phyloP scores from a whole-genome alignment of 805 yeast genomes.

The Nematodospora valgi region DNA sequence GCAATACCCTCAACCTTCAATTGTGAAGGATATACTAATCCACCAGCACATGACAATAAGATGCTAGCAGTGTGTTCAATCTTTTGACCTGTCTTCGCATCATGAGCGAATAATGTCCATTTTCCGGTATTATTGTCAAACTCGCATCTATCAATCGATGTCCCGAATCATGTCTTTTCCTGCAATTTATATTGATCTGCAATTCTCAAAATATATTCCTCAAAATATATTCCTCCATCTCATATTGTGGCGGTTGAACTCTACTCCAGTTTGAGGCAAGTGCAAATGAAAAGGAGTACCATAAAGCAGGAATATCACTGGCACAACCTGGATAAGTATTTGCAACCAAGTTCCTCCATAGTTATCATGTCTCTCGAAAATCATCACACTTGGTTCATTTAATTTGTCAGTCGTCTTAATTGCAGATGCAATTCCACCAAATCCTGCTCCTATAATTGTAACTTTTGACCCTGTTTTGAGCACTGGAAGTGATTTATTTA shows the following conservation, averaged over 20 bases:
- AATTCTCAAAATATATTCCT: constrained; percentile 35
- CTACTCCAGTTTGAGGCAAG: constrained; percentile 28
- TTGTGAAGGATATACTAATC: constrained; percentile 34
- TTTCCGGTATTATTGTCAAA: constrained; percentile 2
- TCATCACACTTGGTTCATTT: constrained; percentile 24
- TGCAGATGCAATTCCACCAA: constrained; percentile 35
- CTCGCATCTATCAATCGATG: constrained; percentile 4
- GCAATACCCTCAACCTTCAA: constrained; percentile 30
- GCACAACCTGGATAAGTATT: constrained; percentile 45
- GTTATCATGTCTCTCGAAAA: constrained; percentile 37
- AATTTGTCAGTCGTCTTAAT: constrained; percentile 23
- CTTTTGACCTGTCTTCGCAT: constrained; percentile 27
- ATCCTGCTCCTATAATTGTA: constrained; percentile 40
- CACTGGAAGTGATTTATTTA: constrained; percentile 12
- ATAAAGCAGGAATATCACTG: constrained; percentile 28
- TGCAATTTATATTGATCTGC: constrained; percentile 24
- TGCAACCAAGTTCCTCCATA: constrained; percentile 46
- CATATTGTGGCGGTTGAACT: constrained; percentile 40
- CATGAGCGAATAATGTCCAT: constrained; percentile 28
- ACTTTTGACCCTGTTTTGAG: constrained; percentile 24
- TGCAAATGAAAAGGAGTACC: constrained; percentile 29
- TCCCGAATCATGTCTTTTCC: constrained; percentile 7
- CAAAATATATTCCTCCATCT: constrained; percentile 42
- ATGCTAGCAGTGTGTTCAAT: constrained; percentile 26
- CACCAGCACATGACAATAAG: constrained; percentile 29